phyloP scores from a whole-genome alignment of 805 yeast genomes.

The Pichia rugopelliculosa region DNA sequence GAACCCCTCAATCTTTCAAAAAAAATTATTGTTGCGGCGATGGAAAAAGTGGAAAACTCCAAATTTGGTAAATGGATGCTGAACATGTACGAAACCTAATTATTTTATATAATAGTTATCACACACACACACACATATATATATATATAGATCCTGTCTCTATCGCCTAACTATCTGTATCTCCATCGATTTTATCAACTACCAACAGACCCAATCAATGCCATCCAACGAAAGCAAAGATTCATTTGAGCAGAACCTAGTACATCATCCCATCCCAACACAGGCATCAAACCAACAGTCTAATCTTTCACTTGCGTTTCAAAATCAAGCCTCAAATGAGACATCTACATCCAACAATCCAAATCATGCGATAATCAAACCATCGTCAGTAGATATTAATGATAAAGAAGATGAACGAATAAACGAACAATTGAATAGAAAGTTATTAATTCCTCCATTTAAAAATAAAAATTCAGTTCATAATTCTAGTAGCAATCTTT shows the following conservation, averaged over 20 bases:
- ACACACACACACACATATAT: no score
- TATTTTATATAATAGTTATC: no score
- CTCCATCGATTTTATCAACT: no score
- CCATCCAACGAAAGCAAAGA: background rate
- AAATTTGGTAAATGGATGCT: no score
- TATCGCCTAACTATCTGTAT: no score
- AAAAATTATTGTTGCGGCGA: no score
- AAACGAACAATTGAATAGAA: slow-evolving; percentile 2
- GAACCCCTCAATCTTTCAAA: no score
- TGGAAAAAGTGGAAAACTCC: no score
- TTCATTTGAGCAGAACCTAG: background rate
- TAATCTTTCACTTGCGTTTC: slow-evolving; percentile 8
- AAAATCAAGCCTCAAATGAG: background rate
- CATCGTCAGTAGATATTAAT: background rate
- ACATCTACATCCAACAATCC: background rate
- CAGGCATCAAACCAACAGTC: slow-evolving; percentile 1
- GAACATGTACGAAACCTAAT: no score
- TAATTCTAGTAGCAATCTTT: background rate
- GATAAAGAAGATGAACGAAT: background rate
- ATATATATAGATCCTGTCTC: no score
- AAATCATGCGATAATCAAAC: background rate
- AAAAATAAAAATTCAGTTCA: background rate
- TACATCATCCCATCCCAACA: background rate
- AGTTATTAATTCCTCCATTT: background rate
- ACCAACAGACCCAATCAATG: no score